phyloP scores from a whole-genome alignment of 257 asterid species.

The Scutellaria minor region DNA sequence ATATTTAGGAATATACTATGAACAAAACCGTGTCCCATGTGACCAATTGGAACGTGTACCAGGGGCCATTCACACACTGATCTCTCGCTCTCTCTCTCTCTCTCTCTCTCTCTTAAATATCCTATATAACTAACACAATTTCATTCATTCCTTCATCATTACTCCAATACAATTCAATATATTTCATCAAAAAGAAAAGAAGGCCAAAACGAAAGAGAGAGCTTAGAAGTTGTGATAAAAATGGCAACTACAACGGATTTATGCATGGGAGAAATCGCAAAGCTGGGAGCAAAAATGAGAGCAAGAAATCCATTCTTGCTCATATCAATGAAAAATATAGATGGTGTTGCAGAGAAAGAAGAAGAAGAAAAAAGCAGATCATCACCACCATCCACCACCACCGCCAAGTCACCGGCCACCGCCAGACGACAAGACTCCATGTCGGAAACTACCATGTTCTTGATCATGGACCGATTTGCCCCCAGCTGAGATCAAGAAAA shows the following conservation, averaged over 20 bases:
- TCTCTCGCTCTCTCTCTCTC: not conserved
- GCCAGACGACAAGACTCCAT: slow-evolving; percentile 43
- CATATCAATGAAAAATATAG: slow-evolving; percentile 34
- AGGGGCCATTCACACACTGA: slow-evolving; percentile 37
- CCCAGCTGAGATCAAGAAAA: slow-evolving; percentile 50
- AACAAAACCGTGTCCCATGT: slow-evolving; percentile 38
- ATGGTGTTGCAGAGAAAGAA: slow-evolving; percentile 30
- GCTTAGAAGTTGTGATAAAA: not conserved
- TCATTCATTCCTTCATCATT: slow-evolving; percentile 1
- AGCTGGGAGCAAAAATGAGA: slow-evolving; percentile 55
- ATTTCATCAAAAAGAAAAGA: slow-evolving; percentile 19
- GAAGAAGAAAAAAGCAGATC: slow-evolving; percentile 29
- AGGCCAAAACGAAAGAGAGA: not conserved
- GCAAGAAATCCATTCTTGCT: slow-evolving; percentile 45
- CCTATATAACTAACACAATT: slow-evolving; percentile 28
- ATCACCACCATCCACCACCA: slow-evolving; percentile 32
- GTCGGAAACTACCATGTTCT: slow-evolving; percentile 62
- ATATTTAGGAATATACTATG: slow-evolving; percentile 35
- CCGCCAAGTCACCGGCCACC: slow-evolving; percentile 31
- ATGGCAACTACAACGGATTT: slow-evolving; percentile 63
- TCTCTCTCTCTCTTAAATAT: not conserved
- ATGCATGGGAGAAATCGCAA: slow-evolving; percentile 57
- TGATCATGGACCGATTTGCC: slow-evolving; percentile 88
- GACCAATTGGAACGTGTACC: slow-evolving; percentile 10
- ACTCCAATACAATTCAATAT: not conserved